Percentiles rank a stretch among this genome's conserved stretches.
phyloP scores from a whole-genome alignment of 2,329 filamentous ascomycete species.

The Shiraia bambusicola region DNA sequence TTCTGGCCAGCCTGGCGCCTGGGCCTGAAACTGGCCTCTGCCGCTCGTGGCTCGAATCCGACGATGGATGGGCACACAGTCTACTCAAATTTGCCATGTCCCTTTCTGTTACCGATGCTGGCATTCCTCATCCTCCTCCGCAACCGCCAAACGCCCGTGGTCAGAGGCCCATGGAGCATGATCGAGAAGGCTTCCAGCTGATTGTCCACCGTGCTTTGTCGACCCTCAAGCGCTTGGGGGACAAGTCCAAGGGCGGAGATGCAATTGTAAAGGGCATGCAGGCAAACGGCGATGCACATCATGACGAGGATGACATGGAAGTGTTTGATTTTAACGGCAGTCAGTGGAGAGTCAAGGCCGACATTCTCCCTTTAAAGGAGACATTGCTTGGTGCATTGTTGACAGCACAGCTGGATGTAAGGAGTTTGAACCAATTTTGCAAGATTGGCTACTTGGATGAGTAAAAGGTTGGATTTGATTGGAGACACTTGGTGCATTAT shows the following conservation, averaged over 20 bases:
- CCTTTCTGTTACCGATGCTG: constrained; percentile 48
- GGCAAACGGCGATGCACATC: constrained; percentile 28
- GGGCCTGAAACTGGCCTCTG: constrained; percentile 72
- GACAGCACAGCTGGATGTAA: constrained; percentile 47
- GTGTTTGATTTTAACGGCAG: constrained; percentile 33
- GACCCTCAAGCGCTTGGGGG: constrained; percentile 51
- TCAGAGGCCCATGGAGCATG: constrained; percentile 37
- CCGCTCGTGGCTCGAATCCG: constrained; percentile 76
- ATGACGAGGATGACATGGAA: constrained; percentile 37
- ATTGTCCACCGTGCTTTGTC: constrained; percentile 50
- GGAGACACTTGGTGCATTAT: constrained; percentile 1
- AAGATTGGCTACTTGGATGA: constrained; percentile 42
- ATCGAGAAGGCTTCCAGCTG: constrained; percentile 41
- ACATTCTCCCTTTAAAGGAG: constrained; percentile 50
- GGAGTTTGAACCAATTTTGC: constrained; percentile 47
- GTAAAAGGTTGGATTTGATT: constrained; percentile 10
- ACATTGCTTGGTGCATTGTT: constrained; percentile 51
- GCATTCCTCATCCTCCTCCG: constrained; percentile 26
- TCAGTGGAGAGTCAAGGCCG: constrained; percentile 40
- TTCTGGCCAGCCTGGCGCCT: constrained; percentile 74
- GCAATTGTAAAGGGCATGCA: constrained; percentile 31
- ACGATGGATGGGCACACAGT: constrained; percentile 80
- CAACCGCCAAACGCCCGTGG: constrained; percentile 32
- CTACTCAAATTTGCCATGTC: constrained; percentile 74
- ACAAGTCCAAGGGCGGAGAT: constrained; percentile 46